A percentile compares a stretch with the other conserved stretches of the same genome.
These are phyloP conservation scores for Pyrenula massariospora DNA, from an alignment of 495 filamentous ascomycete species.

Conservation along the genomic window DNA sequence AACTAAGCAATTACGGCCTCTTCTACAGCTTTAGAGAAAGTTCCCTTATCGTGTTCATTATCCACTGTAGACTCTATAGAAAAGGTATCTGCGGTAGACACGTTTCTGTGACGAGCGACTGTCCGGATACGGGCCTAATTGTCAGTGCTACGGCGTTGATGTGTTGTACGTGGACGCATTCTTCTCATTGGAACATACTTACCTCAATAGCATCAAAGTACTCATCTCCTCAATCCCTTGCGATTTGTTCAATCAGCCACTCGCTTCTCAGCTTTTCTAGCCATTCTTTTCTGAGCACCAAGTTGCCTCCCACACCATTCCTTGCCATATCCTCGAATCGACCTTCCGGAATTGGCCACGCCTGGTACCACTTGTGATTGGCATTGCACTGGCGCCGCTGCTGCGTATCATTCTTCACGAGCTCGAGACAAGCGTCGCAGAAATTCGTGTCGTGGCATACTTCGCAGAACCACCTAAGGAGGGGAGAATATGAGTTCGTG, in stretches of 20 bases:
- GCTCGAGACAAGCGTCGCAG: constrained; percentile 1
- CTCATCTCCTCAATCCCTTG: not conserved
- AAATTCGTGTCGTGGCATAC: constrained; percentile 1
- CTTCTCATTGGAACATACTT: too few relatives aligned
- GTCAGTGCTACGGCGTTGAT: too few relatives aligned
- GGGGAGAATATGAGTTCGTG: too few relatives aligned
- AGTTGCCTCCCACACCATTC: not conserved
- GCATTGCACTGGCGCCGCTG: not conserved
- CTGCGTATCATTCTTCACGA: not conserved
- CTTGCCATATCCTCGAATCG: not conserved
- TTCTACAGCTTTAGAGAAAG: too few relatives aligned
- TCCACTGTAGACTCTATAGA: too few relatives aligned
- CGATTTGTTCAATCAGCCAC: not conserved
- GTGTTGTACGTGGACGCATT: too few relatives aligned
- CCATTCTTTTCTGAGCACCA: not conserved
- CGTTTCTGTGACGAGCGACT: too few relatives aligned
- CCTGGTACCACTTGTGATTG: constrained; percentile 1
- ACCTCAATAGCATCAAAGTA: too few relatives aligned
- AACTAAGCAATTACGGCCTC: too few relatives aligned
- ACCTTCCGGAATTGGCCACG: not conserved
- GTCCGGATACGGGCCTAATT: too few relatives aligned
- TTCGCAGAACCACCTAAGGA: not conserved
- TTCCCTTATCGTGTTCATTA: too few relatives aligned
- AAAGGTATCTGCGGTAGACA: too few relatives aligned
- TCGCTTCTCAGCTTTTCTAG: not conserved